phyloP scores from a whole-genome alignment of 768 basidiomycete genomes.

The Megacollybia marginata region DNA sequence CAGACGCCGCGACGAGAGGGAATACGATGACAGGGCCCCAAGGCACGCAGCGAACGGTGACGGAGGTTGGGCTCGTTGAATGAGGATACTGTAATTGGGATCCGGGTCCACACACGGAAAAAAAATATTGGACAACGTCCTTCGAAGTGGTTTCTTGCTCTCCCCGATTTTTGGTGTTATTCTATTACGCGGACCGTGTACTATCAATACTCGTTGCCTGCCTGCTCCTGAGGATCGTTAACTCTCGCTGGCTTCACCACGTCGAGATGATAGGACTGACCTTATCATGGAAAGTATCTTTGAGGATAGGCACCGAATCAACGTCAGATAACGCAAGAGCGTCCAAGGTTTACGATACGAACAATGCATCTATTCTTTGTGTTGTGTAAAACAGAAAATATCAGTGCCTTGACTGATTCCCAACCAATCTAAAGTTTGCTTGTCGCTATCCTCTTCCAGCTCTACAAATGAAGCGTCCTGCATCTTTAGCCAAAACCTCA shows the following conservation, averaged over 20 bases:
- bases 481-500: constrained; percentile 53
- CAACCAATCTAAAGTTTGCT: constrained; percentile 58
- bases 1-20: constrained; percentile 78
- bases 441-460: constrained; percentile 40
- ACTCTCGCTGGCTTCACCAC: background rate
- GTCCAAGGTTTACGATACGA: too few species aligned
- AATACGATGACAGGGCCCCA: constrained; percentile 68
- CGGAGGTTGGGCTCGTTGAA: constrained; percentile 70
- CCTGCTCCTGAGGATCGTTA: constrained; percentile 22
- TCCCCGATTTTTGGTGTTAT: constrained; percentile 28
- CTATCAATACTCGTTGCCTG: constrained; percentile 37
- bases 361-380: background rate
- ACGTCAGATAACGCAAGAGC: too few species aligned
- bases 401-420: constrained; percentile 53
- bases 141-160: background rate
- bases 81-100: constrained; percentile 22
- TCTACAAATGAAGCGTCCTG: constrained; percentile 36
- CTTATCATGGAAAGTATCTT: too few species aligned
- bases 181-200: constrained; percentile 50
- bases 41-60: constrained; percentile 68
- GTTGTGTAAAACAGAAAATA: constrained; percentile 16
- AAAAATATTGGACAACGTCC: constrained; percentile 1
- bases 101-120: constrained; percentile 19
- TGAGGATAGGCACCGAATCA: too few species aligned
- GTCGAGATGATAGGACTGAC: too few species aligned